Evolutionary conservation across 805 yeast species (phyloP), one percentile per base, ranked within the genome.

Genomic region (Suhomyces xylopsoci): DNA sequence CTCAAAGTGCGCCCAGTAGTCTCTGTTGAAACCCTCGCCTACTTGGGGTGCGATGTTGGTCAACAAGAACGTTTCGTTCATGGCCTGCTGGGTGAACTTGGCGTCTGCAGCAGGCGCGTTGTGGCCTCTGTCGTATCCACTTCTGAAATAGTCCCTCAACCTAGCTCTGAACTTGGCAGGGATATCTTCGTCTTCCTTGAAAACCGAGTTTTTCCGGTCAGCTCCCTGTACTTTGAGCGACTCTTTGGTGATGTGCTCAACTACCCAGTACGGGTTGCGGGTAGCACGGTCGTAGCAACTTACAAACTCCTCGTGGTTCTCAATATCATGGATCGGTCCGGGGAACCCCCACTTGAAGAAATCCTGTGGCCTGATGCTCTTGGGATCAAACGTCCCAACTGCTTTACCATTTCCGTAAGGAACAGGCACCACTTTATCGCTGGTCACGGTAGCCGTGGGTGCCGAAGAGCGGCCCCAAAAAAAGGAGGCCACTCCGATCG

Each of bases 21-120:
- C 98, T 61, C 99, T 80, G 71, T 94, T 94, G 75, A 94, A 94
- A 0, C 99, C 99, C 5, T 87, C 96, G 3, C 99, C 99, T 3
- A 94, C 97, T 68, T 94, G 99, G 1, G 99, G 99, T 7, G 96
- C 82, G 79, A 94, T 93, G 69, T 94, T 94, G 5, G 96, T 86
- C 61, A 94, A 74, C 57, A 76, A 82, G 64, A 94, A 94, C 0
- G 99, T 94, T 67, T 93, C 96, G 69, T 94, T 87, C 98, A 94
- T 93, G 17, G 97, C 97, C 17, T 67, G 60, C 70, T 94, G 99
- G 30, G 84, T 83, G 71, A 83, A 94, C 66, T 90, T 91, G 24
- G 98, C 97, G 68, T 94, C 88, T 0, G 98, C 98, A 5, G 99
- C 99, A 3, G 99, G 97, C 0, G 97, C 97, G 62, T 89, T 90